These are phyloP conservation scores for Oxalis stricta DNA, from an alignment of 441 rosid genomes.

Conservation along the genomic window DNA sequence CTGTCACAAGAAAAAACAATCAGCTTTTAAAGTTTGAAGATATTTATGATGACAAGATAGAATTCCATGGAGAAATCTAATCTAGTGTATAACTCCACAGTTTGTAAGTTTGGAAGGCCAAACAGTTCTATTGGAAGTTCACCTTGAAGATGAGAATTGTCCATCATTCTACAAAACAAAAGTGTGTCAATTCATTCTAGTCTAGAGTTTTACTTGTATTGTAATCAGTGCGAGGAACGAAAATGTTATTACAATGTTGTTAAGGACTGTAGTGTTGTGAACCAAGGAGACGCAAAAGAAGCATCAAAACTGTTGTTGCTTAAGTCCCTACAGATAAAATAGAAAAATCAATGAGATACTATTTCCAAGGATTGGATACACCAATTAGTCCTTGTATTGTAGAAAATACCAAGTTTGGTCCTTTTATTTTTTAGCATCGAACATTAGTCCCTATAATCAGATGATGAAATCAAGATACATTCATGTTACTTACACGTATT, in stretches of 20 bases:
- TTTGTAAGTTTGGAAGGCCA: constrained; percentile 39
- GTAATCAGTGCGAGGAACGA: background rate
- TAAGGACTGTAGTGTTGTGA: constrained; percentile 66
- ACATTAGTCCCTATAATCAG: no score
- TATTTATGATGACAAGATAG: background rate
- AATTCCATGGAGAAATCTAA: no score
- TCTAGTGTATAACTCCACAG: no score
- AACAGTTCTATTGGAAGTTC: constrained; percentile 34
- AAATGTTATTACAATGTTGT: constrained; percentile 46
- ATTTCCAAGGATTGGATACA: background rate
- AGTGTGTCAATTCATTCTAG: background rate
- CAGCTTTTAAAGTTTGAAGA: constrained; percentile 1
- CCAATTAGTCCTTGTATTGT: background rate
- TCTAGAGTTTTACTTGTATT: background rate
- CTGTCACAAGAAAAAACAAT: constrained; percentile 24
- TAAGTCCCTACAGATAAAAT: constrained; percentile 49
- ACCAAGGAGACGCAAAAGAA: constrained; percentile 74
- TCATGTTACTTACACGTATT: constrained; percentile 40
- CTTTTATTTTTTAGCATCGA: no score
- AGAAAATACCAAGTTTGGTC: no score
- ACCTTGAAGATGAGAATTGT: constrained; percentile 38
- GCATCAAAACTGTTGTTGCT: constrained; percentile 71
- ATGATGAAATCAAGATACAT: background rate
- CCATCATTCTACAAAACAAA: constrained; percentile 4
- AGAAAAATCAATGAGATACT: background rate